Conservation (phyloP, 331 rosid species). For the Malus hybrid region DNA sequence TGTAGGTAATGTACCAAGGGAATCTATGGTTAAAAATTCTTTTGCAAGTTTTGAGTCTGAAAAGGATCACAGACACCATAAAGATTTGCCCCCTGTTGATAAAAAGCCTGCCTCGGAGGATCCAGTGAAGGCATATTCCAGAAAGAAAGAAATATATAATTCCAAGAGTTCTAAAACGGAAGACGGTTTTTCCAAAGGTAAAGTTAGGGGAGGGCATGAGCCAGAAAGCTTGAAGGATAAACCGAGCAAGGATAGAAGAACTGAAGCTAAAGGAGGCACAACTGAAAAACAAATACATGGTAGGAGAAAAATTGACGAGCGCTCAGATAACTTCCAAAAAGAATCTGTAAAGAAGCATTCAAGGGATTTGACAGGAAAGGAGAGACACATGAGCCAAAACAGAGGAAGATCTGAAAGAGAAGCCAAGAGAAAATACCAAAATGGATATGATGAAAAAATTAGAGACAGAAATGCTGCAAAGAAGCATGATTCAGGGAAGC, state of each 20-base stretch:
- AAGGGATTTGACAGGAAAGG: constrained; percentile 38
- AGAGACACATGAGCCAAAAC: constrained; percentile 30
- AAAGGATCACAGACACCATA: constrained; percentile 14
- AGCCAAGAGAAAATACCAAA: constrained; percentile 46
- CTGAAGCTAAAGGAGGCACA: constrained; percentile 30
- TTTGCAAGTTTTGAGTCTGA: constrained; percentile 31
- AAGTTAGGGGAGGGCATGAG: constrained; percentile 24
- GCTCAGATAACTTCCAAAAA: constrained; percentile 27
- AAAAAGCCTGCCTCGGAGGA: constrained; percentile 32
- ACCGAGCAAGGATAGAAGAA: constrained; percentile 18
- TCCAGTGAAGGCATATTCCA: constrained; percentile 33
- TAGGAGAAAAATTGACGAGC: constrained; percentile 37
- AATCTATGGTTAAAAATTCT: constrained; percentile 31
- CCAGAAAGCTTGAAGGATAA: constrained; percentile 33
- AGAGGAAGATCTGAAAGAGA: constrained; percentile 51
- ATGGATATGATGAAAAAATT: constrained; percentile 43
- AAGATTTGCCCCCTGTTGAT: constrained; percentile 24
- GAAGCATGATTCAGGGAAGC: constrained; percentile 50
- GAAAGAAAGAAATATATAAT: constrained; percentile 38
- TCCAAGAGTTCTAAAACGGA: constrained; percentile 24
- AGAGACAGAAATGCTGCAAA: constrained; percentile 30
- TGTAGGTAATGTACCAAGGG: constrained; percentile 16
- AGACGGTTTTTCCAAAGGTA: constrained; percentile 30
- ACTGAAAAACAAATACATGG: constrained; percentile 25
- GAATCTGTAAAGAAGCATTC: constrained; percentile 46